Percentiles rank a stretch among this genome's conserved stretches.
These are phyloP conservation scores for Paracoccidioides lutzii DNA, from an alignment of 2,329 filamentous ascomycete species.

Conservation along the genomic window DNA sequence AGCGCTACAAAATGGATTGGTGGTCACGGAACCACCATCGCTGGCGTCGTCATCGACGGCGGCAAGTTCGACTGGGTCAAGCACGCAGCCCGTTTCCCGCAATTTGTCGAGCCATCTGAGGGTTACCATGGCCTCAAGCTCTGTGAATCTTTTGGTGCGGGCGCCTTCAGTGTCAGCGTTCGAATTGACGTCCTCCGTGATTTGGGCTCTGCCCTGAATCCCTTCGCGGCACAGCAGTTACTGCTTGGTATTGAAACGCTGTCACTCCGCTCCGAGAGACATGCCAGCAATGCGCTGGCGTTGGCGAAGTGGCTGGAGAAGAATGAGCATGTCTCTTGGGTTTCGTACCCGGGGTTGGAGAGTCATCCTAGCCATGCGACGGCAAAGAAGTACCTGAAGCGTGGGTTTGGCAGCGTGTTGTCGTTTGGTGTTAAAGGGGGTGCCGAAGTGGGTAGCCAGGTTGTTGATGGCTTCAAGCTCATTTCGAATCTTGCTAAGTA, in stretches of 20 bases:
- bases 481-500: conserved; percentile 89
- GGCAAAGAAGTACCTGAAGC: conserved; percentile 75
- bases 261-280: conserved; percentile 70
- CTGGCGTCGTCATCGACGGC: conserved; percentile 70
- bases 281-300: conserved; percentile 68
- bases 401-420: conserved; percentile 79
- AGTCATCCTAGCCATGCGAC: conserved; percentile 66
- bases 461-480: conserved; percentile 89
- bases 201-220: conserved; percentile 68
- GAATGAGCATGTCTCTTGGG: conserved; percentile 78
- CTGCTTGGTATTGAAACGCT: conserved; percentile 82
- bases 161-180: conserved; percentile 71
- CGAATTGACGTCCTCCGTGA: conserved; percentile 87
- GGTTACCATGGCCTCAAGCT: conserved; percentile 92
- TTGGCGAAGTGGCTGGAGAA: conserved; percentile 73
- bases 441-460: conserved; percentile 64
- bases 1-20: conserved; percentile 96
- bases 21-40: conserved; percentile 86
- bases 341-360: conserved; percentile 80
- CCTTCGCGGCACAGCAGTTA: conserved; percentile 86
- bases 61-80: conserved; percentile 93
- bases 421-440: conserved; percentile 91
- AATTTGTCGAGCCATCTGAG: conserved; percentile 76
- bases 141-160: conserved; percentile 77
- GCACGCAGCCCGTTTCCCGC: conserved; percentile 71